Evolutionary conservation across 306 rosid genomes (phyloP).

Genomic region (Trichosanthes truncata): DNA sequence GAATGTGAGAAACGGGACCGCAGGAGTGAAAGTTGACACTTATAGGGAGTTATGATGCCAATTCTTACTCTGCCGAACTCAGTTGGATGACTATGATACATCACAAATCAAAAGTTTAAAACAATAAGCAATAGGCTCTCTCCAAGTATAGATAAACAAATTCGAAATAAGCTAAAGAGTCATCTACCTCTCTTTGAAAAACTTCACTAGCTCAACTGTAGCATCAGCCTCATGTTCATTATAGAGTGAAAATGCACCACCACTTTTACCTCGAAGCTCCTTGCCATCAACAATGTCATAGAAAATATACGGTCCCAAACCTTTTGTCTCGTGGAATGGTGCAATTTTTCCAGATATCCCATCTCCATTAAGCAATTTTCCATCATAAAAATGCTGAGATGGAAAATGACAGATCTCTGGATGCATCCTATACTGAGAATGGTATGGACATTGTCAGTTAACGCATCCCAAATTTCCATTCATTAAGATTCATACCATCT

Average conservation of each 20-base stretch:
- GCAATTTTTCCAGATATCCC: slow-evolving; percentile 62
- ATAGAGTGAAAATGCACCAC: slow-evolving; percentile 70
- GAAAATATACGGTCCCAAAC: slow-evolving; percentile 82
- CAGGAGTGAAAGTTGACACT: slow-evolving; percentile 69
- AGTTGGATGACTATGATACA: slow-evolving; percentile 50
- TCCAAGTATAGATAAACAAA: neutral
- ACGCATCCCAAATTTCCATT: neutral
- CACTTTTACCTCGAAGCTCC: slow-evolving; percentile 63
- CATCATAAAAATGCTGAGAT: slow-evolving; percentile 80
- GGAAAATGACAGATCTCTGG: slow-evolving; percentile 93
- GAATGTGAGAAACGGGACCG: slow-evolving; percentile 64
- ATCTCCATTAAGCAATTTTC: slow-evolving; percentile 70
- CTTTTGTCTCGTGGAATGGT: slow-evolving; percentile 60
- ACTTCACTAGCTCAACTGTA: slow-evolving; percentile 62
- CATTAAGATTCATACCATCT: neutral
- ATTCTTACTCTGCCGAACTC: slow-evolving; percentile 72
- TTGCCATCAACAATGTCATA: slow-evolving; percentile 70
- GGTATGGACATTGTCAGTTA: slow-evolving; percentile 14
- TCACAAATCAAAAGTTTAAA: slow-evolving; percentile 14
- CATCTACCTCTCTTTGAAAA: slow-evolving; percentile 59
- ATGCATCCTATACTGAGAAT: slow-evolving; percentile 94
- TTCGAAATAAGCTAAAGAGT: neutral
- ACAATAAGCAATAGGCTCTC: slow-evolving; percentile 7
- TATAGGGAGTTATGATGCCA: slow-evolving; percentile 90
- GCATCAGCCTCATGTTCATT: slow-evolving; percentile 92